These are phyloP conservation scores for Cercospora zeina DNA, from an alignment of 2,329 filamentous ascomycete species.

Conservation along the genomic window DNA sequence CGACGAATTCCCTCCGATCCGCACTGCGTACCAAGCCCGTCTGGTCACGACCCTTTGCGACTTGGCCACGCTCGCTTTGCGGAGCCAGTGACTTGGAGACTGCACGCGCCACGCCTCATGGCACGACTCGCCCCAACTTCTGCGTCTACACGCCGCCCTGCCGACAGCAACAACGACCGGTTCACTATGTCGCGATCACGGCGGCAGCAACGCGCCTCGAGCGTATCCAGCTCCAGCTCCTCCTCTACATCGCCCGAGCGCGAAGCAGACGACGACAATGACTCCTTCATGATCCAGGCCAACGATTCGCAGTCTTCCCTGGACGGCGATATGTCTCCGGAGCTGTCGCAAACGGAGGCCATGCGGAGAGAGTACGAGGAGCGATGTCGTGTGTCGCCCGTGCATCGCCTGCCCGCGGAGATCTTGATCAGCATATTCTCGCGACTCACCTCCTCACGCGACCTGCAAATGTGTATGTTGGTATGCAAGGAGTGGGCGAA, in stretches of 20 bases:
- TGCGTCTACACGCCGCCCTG: neutral
- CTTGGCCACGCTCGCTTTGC: neutral
- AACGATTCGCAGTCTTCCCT: slow-evolving; percentile 95
- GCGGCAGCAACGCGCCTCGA: slow-evolving; percentile 36
- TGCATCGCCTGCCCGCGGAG: slow-evolving; percentile 86
- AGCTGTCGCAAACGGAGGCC: slow-evolving; percentile 67
- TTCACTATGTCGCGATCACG: slow-evolving; percentile 34
- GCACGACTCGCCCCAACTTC: neutral
- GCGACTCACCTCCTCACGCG: slow-evolving; percentile 69
- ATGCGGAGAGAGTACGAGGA: slow-evolving; percentile 56
- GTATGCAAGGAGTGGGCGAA: slow-evolving; percentile 93
- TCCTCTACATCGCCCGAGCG: slow-evolving; percentile 74
- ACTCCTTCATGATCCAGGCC: slow-evolving; percentile 77
- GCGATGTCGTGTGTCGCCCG: slow-evolving; percentile 70
- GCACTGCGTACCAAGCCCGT: neutral
- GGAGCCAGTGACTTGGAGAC: neutral
- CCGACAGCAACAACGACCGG: neutral
- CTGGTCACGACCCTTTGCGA: slow-evolving; percentile 8
- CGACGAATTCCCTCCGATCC: neutral
- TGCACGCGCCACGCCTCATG: neutral
- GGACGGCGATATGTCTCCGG: slow-evolving; percentile 62
- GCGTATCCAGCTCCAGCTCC: slow-evolving; percentile 52
- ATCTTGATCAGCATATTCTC: slow-evolving; percentile 91
- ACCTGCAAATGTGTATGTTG: slow-evolving; percentile 85
- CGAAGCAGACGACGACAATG: slow-evolving; percentile 84